Evolutionary conservation across 1,284 basidiomycete species (phyloP), one percentile per base, ranked within the genome.

Genomic region (Taiwanofungus camphoratus): DNA sequence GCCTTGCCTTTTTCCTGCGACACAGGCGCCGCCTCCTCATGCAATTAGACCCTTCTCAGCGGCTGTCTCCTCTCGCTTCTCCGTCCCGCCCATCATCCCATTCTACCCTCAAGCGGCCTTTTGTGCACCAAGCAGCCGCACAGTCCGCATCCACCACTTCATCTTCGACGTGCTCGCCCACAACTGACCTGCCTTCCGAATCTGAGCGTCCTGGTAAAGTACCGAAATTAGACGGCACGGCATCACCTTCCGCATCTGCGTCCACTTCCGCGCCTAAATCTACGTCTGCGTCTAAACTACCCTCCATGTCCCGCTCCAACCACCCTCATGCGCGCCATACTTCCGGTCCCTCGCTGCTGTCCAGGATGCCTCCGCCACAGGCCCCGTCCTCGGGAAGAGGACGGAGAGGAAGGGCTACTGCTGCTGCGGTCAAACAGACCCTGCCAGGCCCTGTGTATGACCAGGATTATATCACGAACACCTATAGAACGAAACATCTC

Each of bases 11-110:
- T 51, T 52, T 64, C 40, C 56, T 73, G 50, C 65, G 68, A 56
- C 62, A 68, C 50, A 69, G 73, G 69, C 70, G 65, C 62, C 65
- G 70, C 65, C 69, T 74, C 60, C 68, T 76, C 66, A 79, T 79
- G 76, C 73, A 74, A 68, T 55, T 72, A 55, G 69, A 75, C 59
- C 60, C 66, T 13, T 44, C 51, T 52, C 39, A 57, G 59, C 46
- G 54, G 49, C 49, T 52, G 49, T 52, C 51, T 16, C 52, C 52
- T 35, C 39, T 54, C 36, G 38, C 51, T 20, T 50, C 52, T 33
- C 39, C 60, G 41, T 47, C 58, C 41, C 42, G 56, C 27, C 59
- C 63, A 29, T 55, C 56, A 31, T 53, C 54, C 35, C 48, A 36
- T 42, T 42, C 54, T 20, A 39, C 47, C 33, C 54, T 57, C 34